Percentiles rank a stretch among this genome's conserved stretches.
Evolutionary conservation across 208 protist species (phyloP).

Genomic region (Leishmania amazonensis): DNA sequence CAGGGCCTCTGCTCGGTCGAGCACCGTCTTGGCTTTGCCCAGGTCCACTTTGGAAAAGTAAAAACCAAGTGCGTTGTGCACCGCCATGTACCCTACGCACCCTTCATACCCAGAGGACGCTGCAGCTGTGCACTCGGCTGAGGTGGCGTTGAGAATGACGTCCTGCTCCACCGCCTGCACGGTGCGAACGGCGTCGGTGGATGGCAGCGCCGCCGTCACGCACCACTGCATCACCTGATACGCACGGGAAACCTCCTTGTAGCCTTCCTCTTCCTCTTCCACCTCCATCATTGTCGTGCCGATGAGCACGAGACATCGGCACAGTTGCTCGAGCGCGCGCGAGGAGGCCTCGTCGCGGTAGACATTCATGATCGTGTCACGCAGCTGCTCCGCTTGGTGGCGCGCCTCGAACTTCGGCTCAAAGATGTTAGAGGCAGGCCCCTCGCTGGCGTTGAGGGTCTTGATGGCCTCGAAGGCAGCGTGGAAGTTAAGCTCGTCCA

Average conservation of each 20-base stretch:
- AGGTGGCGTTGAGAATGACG: constrained; percentile 33
- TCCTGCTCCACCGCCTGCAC: constrained; percentile 40
- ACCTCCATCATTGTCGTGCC: constrained; percentile 76
- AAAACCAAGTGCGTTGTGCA: constrained; percentile 75
- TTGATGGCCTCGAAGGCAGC: constrained; percentile 58
- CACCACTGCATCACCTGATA: constrained; percentile 49
- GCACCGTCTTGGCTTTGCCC: constrained; percentile 48
- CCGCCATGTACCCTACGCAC: constrained; percentile 60
- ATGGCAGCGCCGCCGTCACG: constrained; percentile 30
- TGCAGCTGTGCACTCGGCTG: neutral
- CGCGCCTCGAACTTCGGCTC: constrained; percentile 78
- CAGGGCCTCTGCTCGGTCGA: constrained; percentile 57
- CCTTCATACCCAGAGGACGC: constrained; percentile 32
- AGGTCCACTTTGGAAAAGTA: constrained; percentile 63
- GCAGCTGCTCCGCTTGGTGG: constrained; percentile 57
- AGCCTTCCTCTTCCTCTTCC: constrained; percentile 72
- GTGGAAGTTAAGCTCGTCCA: constrained; percentile 56
- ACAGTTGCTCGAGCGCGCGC: constrained; percentile 63
- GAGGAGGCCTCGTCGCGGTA: constrained; percentile 37
- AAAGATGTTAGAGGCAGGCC: constrained; percentile 71
- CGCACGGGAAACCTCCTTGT: constrained; percentile 50
- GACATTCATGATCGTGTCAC: constrained; percentile 60
- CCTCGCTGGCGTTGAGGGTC: constrained; percentile 58
- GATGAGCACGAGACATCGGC: constrained; percentile 67
- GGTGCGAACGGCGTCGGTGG: constrained; percentile 14